Percentiles rank a stretch among this genome's conserved stretches.
Conservation (phyloP, 73 alveolate genomes). For the Paramecium caudatum region DNA sequence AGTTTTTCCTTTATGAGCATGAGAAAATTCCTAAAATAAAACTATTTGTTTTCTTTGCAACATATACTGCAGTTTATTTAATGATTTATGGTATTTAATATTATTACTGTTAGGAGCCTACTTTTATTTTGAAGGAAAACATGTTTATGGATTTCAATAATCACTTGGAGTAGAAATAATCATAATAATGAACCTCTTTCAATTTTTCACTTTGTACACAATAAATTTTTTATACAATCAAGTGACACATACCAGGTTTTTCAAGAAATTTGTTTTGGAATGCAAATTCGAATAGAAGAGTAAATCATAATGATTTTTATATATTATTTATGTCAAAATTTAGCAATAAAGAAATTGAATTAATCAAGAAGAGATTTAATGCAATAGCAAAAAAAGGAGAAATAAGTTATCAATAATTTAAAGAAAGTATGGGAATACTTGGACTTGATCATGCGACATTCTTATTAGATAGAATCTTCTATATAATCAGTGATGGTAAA, state of each 20-base stretch:
- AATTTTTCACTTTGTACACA: not conserved
- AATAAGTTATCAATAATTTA: not conserved
- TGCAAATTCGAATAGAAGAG: not conserved
- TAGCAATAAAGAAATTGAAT: not conserved
- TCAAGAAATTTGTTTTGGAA: not conserved
- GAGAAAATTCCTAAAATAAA: not conserved
- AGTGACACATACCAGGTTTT: not conserved
- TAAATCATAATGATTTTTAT: not conserved
- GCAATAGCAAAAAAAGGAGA: not conserved
- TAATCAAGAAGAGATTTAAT: not conserved
- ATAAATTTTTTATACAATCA: not conserved
- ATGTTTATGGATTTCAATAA: not conserved
- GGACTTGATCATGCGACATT: conserved; percentile 49
- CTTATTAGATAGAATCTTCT: not conserved
- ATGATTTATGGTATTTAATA: not conserved
- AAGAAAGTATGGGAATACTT: conserved; percentile 16
- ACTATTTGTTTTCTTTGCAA: not conserved
- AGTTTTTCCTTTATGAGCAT: conserved; percentile 11
- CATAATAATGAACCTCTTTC: not conserved
- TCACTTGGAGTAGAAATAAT: not conserved
- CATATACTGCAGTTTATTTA: not conserved
- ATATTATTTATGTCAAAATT: not conserved
- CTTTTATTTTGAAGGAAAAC: not conserved
- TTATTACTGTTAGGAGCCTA: not conserved
- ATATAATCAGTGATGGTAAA: conserved; percentile 8